Evolutionary conservation across 2,329 filamentous ascomycete species (phyloP).

Genomic region (Penicillium thymicola): DNA sequence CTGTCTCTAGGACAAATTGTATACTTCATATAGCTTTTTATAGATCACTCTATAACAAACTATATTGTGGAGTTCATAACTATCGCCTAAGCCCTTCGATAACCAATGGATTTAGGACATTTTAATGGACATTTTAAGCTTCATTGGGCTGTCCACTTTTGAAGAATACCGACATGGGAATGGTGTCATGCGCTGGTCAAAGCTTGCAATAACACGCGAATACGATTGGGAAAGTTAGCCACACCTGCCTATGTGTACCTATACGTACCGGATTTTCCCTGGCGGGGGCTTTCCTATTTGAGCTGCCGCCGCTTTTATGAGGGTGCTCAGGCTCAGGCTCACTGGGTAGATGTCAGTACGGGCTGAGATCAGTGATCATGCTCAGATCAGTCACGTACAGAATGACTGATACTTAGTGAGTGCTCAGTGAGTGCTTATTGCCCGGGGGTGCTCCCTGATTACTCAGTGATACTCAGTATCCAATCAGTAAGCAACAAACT

Average conservation of each 20-base stretch:
- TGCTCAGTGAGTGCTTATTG: no score
- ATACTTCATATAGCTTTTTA: background rate
- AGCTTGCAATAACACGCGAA: background rate
- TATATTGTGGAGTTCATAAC: background rate
- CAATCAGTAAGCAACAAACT: no score
- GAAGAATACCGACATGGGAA: background rate
- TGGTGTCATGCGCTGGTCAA: background rate
- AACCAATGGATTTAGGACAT: background rate
- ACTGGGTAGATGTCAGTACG: no score
- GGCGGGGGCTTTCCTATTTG: no score
- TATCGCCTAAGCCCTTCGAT: background rate
- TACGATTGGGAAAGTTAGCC: background rate
- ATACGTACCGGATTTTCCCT: no score
- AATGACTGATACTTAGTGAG: no score
- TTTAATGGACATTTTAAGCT: background rate
- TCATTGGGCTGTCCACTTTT: background rate
- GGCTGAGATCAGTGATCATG: no score
- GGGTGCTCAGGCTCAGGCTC: no score
- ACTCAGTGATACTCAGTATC: no score
- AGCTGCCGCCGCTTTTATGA: no score
- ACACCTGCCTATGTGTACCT: background rate
- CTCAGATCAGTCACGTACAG: no score
- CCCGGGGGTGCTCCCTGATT: no score
- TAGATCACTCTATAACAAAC: background rate
- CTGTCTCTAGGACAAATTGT: background rate